These are phyloP conservation scores for Sequoia sempervirens DNA, from an alignment of 75 land plant species.

Conservation along the genomic window DNA sequence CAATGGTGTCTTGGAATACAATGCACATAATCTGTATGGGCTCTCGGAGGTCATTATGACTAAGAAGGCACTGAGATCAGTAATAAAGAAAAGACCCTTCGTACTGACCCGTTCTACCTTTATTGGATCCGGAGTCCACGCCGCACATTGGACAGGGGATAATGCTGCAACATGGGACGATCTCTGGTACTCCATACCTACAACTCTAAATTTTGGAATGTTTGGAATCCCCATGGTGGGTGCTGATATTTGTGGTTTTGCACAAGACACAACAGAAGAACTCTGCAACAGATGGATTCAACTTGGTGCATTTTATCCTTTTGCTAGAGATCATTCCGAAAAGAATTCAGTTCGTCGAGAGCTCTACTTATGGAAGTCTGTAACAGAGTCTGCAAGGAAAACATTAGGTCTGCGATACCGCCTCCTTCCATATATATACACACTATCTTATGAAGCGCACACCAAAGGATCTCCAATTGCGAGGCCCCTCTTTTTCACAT, in stretches of 20 bases:
- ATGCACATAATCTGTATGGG: constrained; percentile 76
- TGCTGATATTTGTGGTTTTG: constrained; percentile 81
- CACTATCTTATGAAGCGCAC: constrained; percentile 64
- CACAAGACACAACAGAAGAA: constrained; percentile 61
- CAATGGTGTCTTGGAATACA: constrained; percentile 54
- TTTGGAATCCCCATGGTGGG: constrained; percentile 86
- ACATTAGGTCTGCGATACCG: constrained; percentile 66
- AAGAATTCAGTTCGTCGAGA: constrained; percentile 27
- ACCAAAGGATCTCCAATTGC: constrained; percentile 66
- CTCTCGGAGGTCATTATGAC: constrained; percentile 56
- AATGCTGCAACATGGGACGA: constrained; percentile 79
- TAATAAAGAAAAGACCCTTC: constrained; percentile 66
- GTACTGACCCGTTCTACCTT: constrained; percentile 71
- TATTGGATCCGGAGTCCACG: constrained; percentile 62
- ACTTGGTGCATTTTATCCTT: constrained; percentile 77
- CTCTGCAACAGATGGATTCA: constrained; percentile 60
- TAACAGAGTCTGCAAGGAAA: constrained; percentile 59
- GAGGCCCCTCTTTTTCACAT: constrained; percentile 72
- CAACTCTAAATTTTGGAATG: constrained; percentile 59
- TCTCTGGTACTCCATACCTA: constrained; percentile 58
- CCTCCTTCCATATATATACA: constrained; percentile 71
- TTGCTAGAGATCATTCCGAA: constrained; percentile 55
- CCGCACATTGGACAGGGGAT: constrained; percentile 88
- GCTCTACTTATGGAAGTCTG: constrained; percentile 61
- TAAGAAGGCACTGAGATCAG: constrained; percentile 37